A percentile compares a stretch with the other conserved stretches of the same genome.
Conservation (phyloP, 2,329 filamentous ascomycete species). For the Penicillium sp. region DNA sequence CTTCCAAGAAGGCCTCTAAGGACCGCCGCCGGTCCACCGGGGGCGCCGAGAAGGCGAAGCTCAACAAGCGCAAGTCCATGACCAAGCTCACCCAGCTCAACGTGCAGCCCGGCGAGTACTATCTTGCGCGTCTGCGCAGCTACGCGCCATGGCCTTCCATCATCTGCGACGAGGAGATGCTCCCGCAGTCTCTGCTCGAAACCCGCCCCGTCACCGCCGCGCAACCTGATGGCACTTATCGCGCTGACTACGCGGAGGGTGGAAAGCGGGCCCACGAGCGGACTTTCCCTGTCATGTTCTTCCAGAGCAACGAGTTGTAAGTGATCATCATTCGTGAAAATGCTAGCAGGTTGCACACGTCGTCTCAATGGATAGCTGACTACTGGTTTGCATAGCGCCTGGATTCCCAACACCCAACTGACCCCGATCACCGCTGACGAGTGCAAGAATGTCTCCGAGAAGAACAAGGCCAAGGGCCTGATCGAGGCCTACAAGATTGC, state of each 20-base stretch:
- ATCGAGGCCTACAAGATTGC: conserved; percentile 79
- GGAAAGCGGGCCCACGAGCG: conserved; percentile 83
- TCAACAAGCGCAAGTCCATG: conserved; percentile 83
- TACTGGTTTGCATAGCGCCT: conserved; percentile 63
- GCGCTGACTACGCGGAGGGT: conserved; percentile 82
- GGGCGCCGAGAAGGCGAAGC: conserved; percentile 68
- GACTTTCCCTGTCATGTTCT: conserved; percentile 92
- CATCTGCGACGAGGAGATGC: conserved; percentile 91
- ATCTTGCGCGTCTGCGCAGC: conserved; percentile 89
- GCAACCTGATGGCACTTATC: conserved; percentile 80
- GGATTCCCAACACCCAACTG: conserved; percentile 84
- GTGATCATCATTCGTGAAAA: conserved; percentile 42
- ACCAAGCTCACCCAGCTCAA: conserved; percentile 71
- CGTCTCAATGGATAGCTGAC: conserved; percentile 15
- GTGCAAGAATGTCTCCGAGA: conserved; percentile 67
- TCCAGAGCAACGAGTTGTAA: conserved; percentile 96
- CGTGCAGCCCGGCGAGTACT: conserved; percentile 88
- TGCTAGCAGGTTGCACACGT: background rate
- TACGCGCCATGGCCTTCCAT: conserved; percentile 94
- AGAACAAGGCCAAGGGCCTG: conserved; percentile 77
- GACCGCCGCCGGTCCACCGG: conserved; percentile 71
- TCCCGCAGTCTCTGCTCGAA: conserved; percentile 75
- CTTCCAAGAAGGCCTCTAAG: conserved; percentile 55
- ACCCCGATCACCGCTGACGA: conserved; percentile 74
- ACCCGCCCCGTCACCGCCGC: conserved; percentile 82